Evolutionary conservation across 2,329 filamentous ascomycete genomes (phyloP).

Genomic region (Pseudogymnoascus pannorum): DNA sequence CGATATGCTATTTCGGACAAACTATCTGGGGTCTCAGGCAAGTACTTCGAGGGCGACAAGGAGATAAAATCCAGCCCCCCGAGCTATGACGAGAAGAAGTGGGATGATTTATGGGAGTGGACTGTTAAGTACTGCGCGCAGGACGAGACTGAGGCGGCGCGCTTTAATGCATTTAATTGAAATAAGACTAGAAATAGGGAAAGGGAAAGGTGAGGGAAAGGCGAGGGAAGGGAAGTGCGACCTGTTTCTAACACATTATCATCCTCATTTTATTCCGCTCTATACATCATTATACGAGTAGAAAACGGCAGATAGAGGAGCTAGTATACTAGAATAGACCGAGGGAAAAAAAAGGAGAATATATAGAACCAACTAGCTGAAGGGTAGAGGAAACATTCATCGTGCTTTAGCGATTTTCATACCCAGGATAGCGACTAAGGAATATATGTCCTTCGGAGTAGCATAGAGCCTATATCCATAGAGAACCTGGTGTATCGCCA

Average conservation of each 20-base stretch:
- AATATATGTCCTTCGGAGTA: slow-evolving; percentile 51
- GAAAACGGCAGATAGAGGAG: slow-evolving; percentile 55
- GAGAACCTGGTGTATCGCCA: slow-evolving; percentile 38
- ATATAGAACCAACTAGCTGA: slow-evolving; percentile 22
- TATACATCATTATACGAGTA: slow-evolving; percentile 55
- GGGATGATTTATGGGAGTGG: slow-evolving; percentile 45
- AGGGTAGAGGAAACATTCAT: slow-evolving; percentile 24
- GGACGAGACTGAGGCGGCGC: slow-evolving; percentile 22
- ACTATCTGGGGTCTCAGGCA: slow-evolving; percentile 30
- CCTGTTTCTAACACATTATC: too few relatives aligned
- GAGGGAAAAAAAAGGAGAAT: slow-evolving; percentile 42
- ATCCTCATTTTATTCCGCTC: too few relatives aligned
- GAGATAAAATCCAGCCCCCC: slow-evolving; percentile 35
- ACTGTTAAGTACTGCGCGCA: slow-evolving; percentile 32
- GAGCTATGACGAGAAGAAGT: slow-evolving; percentile 38
- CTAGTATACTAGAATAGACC: slow-evolving; percentile 58
- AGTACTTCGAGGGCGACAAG: slow-evolving; percentile 38
- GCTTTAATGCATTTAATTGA: slow-evolving; percentile 16
- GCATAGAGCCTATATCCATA: slow-evolving; percentile 36
- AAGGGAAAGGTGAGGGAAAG: neutral
- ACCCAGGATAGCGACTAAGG: slow-evolving; percentile 43
- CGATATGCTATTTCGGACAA: slow-evolving; percentile 32
- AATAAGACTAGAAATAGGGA: neutral
- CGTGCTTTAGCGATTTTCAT: slow-evolving; percentile 52
- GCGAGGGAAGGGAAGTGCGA: too few relatives aligned